These are phyloP conservation scores for Ramichloridium luteum DNA, from an alignment of 2,329 filamentous ascomycete species.

Conservation along the genomic window DNA sequence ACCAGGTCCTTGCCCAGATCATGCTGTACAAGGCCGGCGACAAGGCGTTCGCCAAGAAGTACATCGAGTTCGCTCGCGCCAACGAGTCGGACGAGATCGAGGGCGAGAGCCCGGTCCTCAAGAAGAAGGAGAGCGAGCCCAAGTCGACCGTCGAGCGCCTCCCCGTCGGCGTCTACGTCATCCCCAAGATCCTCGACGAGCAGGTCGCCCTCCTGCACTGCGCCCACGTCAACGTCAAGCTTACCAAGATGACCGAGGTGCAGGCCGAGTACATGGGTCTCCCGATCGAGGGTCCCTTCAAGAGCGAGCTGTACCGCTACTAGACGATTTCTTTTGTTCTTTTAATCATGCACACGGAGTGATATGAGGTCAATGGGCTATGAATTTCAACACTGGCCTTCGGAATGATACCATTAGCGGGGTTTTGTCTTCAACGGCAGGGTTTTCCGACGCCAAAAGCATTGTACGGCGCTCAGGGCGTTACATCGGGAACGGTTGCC, in stretches of 20 bases:
- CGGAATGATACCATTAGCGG: slow-evolving; percentile 7
- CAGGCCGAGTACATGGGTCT: slow-evolving; percentile 95
- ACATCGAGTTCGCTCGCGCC: slow-evolving; percentile 71
- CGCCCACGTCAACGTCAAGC: slow-evolving; percentile 85
- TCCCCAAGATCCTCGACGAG: slow-evolving; percentile 98
- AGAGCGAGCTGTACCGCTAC: slow-evolving; percentile 81
- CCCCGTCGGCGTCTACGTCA: slow-evolving; percentile 82
- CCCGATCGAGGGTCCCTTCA: slow-evolving; percentile 79
- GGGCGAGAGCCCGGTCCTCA: slow-evolving; percentile 18
- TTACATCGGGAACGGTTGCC: neutral
- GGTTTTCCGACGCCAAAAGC: slow-evolving; percentile 11
- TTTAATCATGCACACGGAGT: slow-evolving; percentile 2
- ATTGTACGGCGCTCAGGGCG: slow-evolving; percentile 13
- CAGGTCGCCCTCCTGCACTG: slow-evolving; percentile 93
- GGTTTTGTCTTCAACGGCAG: slow-evolving; percentile 15
- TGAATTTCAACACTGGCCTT: slow-evolving; percentile 16
- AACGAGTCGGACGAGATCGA: slow-evolving; percentile 21
- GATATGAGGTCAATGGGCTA: slow-evolving; percentile 13
- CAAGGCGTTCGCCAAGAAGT: slow-evolving; percentile 78
- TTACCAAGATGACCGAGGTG: slow-evolving; percentile 69
- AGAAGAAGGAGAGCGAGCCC: slow-evolving; percentile 41
- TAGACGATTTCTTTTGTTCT: slow-evolving; percentile 33
- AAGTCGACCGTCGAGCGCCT: slow-evolving; percentile 54
- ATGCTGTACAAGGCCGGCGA: slow-evolving; percentile 92
- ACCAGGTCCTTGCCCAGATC: slow-evolving; percentile 99